Evolutionary conservation across 345 rosid genomes (phyloP), one percentile per base, ranked within the genome.

Genomic region (Corchorus olitorius): DNA sequence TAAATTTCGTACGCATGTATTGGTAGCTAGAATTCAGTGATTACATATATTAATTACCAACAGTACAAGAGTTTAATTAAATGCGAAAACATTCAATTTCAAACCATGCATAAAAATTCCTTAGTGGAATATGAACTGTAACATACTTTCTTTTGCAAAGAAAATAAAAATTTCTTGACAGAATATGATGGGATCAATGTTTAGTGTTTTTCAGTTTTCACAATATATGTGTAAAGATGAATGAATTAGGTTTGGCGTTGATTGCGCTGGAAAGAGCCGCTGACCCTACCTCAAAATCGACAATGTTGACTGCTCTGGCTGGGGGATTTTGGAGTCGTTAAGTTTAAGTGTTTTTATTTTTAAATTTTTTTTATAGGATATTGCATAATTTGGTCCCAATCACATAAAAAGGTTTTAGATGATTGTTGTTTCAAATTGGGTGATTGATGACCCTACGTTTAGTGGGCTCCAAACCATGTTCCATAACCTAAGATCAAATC

Each of bases 201-300:
- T 60, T 75, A 62, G 63, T 73, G 50, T 65, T 56, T 60, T 17
- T 70, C 48, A 53, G 62, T n/a, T 70, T 6, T 60, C 56, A n/a
- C 54, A 27, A 62, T 27, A 27, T 27, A 27, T 27, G 1, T 1
- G 13, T 7, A 75, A 54, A 19, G 74, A 63, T 53, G 45, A 67
- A 52, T 45, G 59, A 14, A 76, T 76, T 74, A 9, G 73, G 70
- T 12, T 76, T 46, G 34, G 81, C 87, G 84, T 70, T 84, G 84
- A 84, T 84, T 79, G 83, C 87, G 84, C 77, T 43, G 17, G 43
- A 71, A 81, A 58, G 66, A 15, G 55, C 46, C 15, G 39, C 27
- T 2, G 34, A 60, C 72, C 63, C 80, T 78, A 72, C 48, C 8
- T 39, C 14, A 54, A 53, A 43, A 76, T 61, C 60, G 62, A 70